Evolutionary conservation across 1,284 basidiomycete genomes (phyloP).

Genomic region (Stereum hirsutum): DNA sequence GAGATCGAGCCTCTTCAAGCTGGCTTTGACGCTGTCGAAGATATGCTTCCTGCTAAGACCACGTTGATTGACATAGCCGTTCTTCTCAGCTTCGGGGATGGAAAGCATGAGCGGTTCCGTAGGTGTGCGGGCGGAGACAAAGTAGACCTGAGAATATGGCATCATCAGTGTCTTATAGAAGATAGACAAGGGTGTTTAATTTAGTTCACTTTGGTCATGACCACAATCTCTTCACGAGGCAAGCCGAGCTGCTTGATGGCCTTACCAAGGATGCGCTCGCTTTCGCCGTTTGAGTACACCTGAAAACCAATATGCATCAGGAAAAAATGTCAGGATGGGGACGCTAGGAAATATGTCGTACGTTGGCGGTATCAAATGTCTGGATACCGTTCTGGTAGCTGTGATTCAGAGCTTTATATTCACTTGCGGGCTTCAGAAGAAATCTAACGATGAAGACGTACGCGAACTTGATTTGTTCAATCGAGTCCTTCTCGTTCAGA

Average conservation of each 20-base stretch:
- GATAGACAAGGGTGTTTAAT: neutral
- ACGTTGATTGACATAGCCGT: constrained; percentile 2
- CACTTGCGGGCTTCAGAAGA: neutral
- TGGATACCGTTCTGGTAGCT: constrained; percentile 43
- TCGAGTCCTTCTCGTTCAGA: constrained; percentile 43
- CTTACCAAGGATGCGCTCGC: constrained; percentile 6
- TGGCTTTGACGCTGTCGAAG: constrained; percentile 2
- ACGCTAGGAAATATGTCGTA: constrained; percentile 10
- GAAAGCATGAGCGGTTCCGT: neutral
- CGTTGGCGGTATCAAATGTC: constrained; percentile 61
- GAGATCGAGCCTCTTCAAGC: constrained; percentile 1
- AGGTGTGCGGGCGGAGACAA: neutral
- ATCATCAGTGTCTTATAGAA: no score
- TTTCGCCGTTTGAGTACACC: constrained; percentile 4
- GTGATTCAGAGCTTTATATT: neutral
- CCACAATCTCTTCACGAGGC: constrained; percentile 7
- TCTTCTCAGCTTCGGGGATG: neutral
- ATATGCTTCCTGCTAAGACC: constrained; percentile 4
- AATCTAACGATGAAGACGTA: constrained; percentile 9
- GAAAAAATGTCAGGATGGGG: neutral
- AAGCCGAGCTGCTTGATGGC: constrained; percentile 6
- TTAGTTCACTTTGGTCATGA: constrained; percentile 4
- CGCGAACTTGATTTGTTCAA: constrained; percentile 49
- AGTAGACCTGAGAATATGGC: neutral
- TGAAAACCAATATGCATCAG: neutral